Base-by-base conservation (phyloP, 192 early-diverging fungal species). In the Coemansia sp. region DNA sequence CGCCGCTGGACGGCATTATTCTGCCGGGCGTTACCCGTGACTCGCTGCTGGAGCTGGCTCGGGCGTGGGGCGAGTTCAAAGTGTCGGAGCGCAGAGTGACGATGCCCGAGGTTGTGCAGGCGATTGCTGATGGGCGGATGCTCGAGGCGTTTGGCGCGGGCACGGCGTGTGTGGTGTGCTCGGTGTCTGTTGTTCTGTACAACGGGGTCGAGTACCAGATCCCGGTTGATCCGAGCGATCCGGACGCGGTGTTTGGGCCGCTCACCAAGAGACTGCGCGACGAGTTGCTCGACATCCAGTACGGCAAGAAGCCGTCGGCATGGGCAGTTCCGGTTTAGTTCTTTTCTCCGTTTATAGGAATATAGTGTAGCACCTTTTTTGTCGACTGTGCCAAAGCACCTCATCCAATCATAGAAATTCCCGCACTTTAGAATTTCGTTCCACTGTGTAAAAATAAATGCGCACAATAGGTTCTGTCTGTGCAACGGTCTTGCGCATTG, bases 131-230 rank as follows among this genome's bases (percentile, higher is more conserved):
- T 50, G 84, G 84, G 15, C 86, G 93, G 36, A 74, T 98, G 63
- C 73, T 90, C 23, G 96, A 98, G 73, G 91, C 94, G 82, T 98
- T 98, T 85, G 96, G 96, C 59, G 84, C 93, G n/a, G 96, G 96
- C 49, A 98, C 96, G 34, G 96, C 96, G 17, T 93, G 93, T 74
- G 95, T 98, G 59, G 93, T 98, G 15, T 87, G 83, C 73, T 94
- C 94, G 26, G 92, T 98, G 82, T 93, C 94, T 78, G 81, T 70
- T 34, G 89, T 97, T 60, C 66, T 82, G 44, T 97, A 92, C 68
- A 67, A 92, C 28, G 89, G 81, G 57, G 61, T 70, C 42, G 88
- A 94, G 49, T 80, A 91, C 58, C 58, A 79, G 21, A 87, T 98
- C 44, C 96, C 96, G 6, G 84, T 98, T 31, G 95, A 98, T 68